Evolutionary conservation across 352 stramenopile genomes (phyloP).

Genomic region (Phytophthora fragariaefolia): DNA sequence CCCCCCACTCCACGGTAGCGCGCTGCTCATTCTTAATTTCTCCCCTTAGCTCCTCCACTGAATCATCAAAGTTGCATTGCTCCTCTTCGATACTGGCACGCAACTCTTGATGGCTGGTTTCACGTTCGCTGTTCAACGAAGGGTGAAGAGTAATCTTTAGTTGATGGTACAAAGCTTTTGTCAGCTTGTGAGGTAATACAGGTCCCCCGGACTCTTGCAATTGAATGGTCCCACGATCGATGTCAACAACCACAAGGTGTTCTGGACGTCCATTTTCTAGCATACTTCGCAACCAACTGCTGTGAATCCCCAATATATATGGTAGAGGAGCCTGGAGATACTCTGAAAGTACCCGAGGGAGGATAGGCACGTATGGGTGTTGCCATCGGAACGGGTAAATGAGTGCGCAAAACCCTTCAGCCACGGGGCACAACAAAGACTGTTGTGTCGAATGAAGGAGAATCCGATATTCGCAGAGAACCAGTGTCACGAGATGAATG

Average conservation of each 20-base stretch:
- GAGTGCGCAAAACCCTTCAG: constrained; percentile 76
- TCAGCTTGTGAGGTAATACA: constrained; percentile 61
- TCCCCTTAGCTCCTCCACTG: constrained; percentile 11
- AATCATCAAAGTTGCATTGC: constrained; percentile 1
- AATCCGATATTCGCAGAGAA: constrained; percentile 83
- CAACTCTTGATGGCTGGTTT: constrained; percentile 6
- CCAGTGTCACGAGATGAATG: constrained; percentile 67
- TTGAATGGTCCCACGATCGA: constrained; percentile 74
- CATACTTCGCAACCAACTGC: constrained; percentile 66
- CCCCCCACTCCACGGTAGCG: constrained; percentile 28
- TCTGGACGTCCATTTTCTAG: constrained; percentile 78
- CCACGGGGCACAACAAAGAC: constrained; percentile 74
- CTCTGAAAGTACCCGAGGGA: constrained; percentile 81
- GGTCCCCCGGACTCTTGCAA: constrained; percentile 59
- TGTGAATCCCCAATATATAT: constrained; percentile 85
- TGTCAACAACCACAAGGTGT: constrained; percentile 83
- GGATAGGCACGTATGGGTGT: constrained; percentile 85
- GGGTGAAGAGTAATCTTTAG: constrained; percentile 64
- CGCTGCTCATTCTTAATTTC: constrained; percentile 18
- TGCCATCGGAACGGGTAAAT: constrained; percentile 90
- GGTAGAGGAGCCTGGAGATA: constrained; percentile 85
- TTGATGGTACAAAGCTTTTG: constrained; percentile 51
- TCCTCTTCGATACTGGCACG: constrained; percentile 15
- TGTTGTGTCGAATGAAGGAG: constrained; percentile 82
- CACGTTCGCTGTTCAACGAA: constrained; percentile 35